Percentiles rank a stretch among this genome's conserved stretches.
Evolutionary conservation across 2,329 filamentous ascomycete species (phyloP).

Genomic region (Saccharata proteae): DNA sequence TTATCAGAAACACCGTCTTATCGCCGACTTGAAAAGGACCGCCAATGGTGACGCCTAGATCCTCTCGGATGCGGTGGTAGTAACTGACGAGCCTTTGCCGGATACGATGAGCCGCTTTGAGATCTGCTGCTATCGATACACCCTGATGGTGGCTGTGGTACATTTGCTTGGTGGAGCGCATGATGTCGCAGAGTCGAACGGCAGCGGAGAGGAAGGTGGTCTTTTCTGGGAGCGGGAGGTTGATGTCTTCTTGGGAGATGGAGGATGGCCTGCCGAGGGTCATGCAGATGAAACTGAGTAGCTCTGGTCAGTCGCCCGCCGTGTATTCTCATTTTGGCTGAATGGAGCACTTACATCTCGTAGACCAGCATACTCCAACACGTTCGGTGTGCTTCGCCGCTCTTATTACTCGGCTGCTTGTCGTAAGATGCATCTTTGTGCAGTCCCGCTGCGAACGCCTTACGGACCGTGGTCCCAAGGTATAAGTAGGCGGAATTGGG

Average conservation of each 20-base stretch:
- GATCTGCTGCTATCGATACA: slow-evolving; percentile 2
- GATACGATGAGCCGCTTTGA: slow-evolving; percentile 4
- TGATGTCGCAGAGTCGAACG: slow-evolving; percentile 4
- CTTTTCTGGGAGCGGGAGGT: slow-evolving; percentile 2
- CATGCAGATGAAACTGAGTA: slow-evolving; percentile 6
- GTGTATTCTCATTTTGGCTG: too few relatives aligned
- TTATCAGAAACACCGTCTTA: slow-evolving; percentile 1
- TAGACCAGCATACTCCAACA: too few relatives aligned
- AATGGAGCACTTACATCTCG: too few relatives aligned
- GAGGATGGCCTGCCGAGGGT: slow-evolving; percentile 5
- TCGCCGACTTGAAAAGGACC: slow-evolving; percentile 1
- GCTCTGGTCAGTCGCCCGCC: too few relatives aligned
- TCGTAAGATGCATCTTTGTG: slow-evolving; percentile 4
- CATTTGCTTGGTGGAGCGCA: slow-evolving; percentile 5
- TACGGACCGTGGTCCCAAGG: slow-evolving; percentile 6
- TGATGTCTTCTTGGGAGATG: slow-evolving; percentile 5
- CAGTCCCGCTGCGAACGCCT: slow-evolving; percentile 7
- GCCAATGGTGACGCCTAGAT: slow-evolving; percentile 5
- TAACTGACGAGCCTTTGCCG: slow-evolving; percentile 4
- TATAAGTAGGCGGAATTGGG: slow-evolving; percentile 7
- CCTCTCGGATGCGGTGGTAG: slow-evolving; percentile 1
- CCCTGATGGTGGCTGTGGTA: slow-evolving; percentile 5
- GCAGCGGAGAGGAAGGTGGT: slow-evolving; percentile 6
- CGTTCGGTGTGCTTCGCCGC: too few relatives aligned
- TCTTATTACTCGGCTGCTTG: too few relatives aligned